Evolutionary conservation across 495 filamentous ascomycete genomes (phyloP).

Genomic region (Neurospora sp.): DNA sequence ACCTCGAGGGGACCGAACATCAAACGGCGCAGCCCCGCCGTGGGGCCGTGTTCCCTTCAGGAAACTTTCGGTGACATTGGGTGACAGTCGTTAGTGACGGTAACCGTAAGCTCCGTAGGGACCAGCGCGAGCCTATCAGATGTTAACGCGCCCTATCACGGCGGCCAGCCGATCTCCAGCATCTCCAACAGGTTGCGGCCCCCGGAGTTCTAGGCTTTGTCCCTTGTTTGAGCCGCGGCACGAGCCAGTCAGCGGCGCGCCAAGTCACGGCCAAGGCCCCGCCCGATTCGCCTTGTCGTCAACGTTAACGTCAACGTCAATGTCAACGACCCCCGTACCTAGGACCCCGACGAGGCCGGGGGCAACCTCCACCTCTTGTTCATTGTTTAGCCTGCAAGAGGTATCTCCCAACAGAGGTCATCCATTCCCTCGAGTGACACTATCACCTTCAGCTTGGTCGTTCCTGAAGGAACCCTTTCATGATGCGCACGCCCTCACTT

Average conservation of each 20-base stretch:
- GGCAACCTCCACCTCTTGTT: background rate
- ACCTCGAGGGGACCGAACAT: background rate
- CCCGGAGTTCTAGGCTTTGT: background rate
- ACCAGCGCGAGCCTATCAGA: background rate
- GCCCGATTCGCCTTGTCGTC: background rate
- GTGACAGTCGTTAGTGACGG: background rate
- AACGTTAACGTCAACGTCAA: background rate
- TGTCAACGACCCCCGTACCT: background rate
- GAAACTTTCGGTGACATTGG: background rate
- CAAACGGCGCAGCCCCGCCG: background rate
- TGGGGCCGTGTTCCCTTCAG: background rate
- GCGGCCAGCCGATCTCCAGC: background rate
- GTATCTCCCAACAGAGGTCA: background rate
- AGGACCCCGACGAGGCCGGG: background rate
- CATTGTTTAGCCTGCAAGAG: background rate
- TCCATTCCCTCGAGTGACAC: background rate
- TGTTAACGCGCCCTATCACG: background rate
- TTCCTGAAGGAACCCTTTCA: background rate
- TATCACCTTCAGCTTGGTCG: background rate
- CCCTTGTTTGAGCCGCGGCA: background rate
- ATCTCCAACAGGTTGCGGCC: background rate
- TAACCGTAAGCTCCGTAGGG: background rate
- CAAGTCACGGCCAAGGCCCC: background rate
- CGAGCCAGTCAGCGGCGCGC: background rate
- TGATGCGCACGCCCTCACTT: background rate